phyloP scores from a whole-genome alignment of 2,329 filamentous ascomycete species.

The Hymenoscyphus fructigenus region DNA sequence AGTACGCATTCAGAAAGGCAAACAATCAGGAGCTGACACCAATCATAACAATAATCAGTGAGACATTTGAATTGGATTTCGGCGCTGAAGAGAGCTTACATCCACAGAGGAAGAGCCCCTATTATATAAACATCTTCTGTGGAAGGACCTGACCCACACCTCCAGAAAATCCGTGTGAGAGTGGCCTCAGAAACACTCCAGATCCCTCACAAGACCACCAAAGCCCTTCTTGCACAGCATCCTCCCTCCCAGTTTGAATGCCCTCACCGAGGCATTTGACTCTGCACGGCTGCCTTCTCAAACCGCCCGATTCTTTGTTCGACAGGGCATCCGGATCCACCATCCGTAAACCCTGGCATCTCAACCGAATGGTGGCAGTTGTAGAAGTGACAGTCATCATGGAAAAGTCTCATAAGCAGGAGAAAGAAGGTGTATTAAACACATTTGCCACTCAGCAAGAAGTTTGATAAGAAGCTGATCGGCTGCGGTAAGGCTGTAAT shows the following conservation, averaged over 20 bases:
- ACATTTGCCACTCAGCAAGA: background rate
- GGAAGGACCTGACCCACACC: constrained; percentile 2
- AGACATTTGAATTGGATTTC: background rate
- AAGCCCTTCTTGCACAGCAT: constrained; percentile 6
- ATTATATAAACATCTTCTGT: constrained; percentile 1
- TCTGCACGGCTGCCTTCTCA: background rate
- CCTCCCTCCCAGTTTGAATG: constrained; percentile 1
- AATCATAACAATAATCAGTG: background rate
- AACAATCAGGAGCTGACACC: background rate
- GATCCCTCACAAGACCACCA: constrained; percentile 3
- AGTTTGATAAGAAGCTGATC: background rate
- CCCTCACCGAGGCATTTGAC: background rate
- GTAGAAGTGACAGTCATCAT: background rate
- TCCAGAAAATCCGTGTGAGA: background rate
- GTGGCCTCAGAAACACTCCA: background rate
- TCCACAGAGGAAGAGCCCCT: background rate
- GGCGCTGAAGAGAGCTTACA: background rate
- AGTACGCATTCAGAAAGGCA: constrained; percentile 1
- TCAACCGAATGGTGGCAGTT: background rate
- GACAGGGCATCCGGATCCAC: background rate
- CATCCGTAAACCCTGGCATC: background rate
- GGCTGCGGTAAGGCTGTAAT: background rate
- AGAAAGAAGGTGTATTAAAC: background rate
- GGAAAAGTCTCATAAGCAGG: background rate
- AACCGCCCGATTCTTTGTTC: background rate